Evolutionary conservation across 2,329 filamentous ascomycete genomes (phyloP).

Genomic region (Exophiala phaeomuriformis): DNA sequence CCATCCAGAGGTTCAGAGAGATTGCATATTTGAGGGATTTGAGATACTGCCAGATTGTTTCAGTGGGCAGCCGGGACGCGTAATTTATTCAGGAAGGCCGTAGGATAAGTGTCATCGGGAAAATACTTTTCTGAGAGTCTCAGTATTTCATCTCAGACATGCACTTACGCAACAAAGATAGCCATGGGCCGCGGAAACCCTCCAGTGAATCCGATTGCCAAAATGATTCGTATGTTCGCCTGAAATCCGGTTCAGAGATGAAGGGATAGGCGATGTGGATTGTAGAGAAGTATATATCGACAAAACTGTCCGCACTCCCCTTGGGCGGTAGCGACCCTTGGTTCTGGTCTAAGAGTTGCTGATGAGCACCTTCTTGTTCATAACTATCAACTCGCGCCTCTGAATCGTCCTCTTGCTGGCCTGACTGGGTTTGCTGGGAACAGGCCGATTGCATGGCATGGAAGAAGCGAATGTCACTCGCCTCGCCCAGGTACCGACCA

Average conservation of each 20-base stretch:
- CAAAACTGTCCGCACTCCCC: conserved; percentile 20
- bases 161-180: conserved; percentile 25
- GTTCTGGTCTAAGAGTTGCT: conserved; percentile 7
- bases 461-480: conserved; percentile 37
- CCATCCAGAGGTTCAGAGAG: too few species aligned
- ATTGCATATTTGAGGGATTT: too few species aligned
- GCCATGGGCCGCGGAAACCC: conserved; percentile 23
- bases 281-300: conserved; percentile 32
- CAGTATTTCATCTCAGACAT: too few species aligned
- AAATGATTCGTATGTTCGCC: conserved; percentile 19
- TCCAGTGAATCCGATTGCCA: conserved; percentile 19
- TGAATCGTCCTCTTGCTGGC: conserved; percentile 27
- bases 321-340: conserved; percentile 18
- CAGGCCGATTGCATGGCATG: conserved; percentile 31
- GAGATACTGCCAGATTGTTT: too few species aligned
- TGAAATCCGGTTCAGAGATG: conserved; percentile 27
- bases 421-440: conserved; percentile 21
- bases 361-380: conserved; percentile 16
- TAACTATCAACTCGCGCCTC: conserved; percentile 19
- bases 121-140: too few species aligned
- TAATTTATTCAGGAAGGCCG: too few species aligned
- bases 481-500: conserved; percentile 34
- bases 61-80: too few species aligned
- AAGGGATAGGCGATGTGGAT: conserved; percentile 35
- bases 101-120: too few species aligned